Evolutionary conservation across 2,329 filamentous ascomycete genomes (phyloP).

Genomic region (Xylariaceae sp.): DNA sequence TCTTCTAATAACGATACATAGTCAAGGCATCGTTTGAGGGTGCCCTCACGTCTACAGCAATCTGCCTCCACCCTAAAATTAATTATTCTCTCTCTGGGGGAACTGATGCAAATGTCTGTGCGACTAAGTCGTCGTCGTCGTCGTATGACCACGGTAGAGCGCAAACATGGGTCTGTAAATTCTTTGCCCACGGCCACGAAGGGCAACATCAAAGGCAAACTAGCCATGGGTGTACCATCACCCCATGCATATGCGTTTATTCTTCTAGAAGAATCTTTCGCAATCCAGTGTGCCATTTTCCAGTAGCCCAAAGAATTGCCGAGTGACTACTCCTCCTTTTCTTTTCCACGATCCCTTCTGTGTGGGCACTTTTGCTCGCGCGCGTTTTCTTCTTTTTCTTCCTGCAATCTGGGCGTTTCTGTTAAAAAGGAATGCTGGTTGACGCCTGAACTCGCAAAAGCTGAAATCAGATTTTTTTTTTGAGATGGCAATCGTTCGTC

Average conservation of each 20-base stretch:
- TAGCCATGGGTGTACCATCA: conserved; percentile 6
- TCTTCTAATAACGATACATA: conserved; percentile 26
- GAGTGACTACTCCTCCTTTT: conserved; percentile 35
- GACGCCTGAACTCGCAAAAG: conserved; percentile 40
- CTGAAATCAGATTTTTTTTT: conserved; percentile 44
- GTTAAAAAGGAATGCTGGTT: conserved; percentile 31
- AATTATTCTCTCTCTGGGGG: conserved; percentile 27
- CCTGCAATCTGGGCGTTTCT: conserved; percentile 39
- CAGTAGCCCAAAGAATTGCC: conserved; percentile 15
- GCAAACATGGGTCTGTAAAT: conserved; percentile 15
- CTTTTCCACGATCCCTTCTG: conserved; percentile 30
- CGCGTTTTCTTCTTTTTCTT: conserved; percentile 33
- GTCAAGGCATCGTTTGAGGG: conserved; percentile 26
- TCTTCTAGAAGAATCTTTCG: conserved; percentile 21
- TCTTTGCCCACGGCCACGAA: conserved; percentile 7
- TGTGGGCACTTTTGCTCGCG: conserved; percentile 31
- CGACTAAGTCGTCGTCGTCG: conserved; percentile 10
- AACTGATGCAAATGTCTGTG: conserved; percentile 25
- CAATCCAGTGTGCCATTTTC: conserved; percentile 18
- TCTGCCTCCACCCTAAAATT: conserved; percentile 36
- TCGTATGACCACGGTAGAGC: conserved; percentile 17
- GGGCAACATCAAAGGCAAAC: conserved; percentile 11
- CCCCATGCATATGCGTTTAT: conserved; percentile 14
- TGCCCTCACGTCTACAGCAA: conserved; percentile 31
- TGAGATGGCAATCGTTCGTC: conserved; percentile 38